Conservation (phyloP, 1,284 basidiomycete genomes). For the Vanrija pseudolonga region DNA sequence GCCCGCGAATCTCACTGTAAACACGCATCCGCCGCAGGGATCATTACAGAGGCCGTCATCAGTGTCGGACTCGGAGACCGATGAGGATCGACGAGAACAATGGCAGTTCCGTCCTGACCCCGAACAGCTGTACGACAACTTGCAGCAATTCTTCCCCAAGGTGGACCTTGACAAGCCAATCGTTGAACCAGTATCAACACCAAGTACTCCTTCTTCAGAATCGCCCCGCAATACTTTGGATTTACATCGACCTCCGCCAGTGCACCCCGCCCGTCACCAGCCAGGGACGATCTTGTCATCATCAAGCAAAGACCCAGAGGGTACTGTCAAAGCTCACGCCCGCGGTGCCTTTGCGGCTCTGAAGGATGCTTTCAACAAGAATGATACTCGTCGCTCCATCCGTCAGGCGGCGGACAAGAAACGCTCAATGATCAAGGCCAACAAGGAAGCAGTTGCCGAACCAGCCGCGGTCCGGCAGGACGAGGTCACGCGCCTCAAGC, state of each 20-base stretch:
- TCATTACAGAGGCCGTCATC: conserved; percentile 1
- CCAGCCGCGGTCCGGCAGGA: conserved; percentile 21
- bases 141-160: conserved; percentile 93
- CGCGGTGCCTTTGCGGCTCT: background rate
- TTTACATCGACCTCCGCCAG: conserved; percentile 10
- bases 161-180: conserved; percentile 96
- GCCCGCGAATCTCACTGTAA: conserved; percentile 31
- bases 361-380: conserved; percentile 34
- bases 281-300: background rate
- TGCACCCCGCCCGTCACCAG: background rate
- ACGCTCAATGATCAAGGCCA: conserved; percentile 42
- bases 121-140: conserved; percentile 87
- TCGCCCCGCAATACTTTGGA: conserved; percentile 27
- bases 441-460: too few species aligned
- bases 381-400: conserved; percentile 69
- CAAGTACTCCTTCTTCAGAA: conserved; percentile 55
- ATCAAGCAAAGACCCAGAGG: background rate
- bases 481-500: conserved; percentile 59
- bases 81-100: background rate
- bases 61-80: background rate
- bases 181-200: conserved; percentile 66
- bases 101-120: conserved; percentile 67
- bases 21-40: conserved; percentile 16
- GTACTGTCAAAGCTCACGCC: background rate
- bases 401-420: conserved; percentile 67